These are phyloP conservation scores for Cyclotella atomus DNA, from an alignment of 108 stramenopile species.

Conservation along the genomic window DNA sequence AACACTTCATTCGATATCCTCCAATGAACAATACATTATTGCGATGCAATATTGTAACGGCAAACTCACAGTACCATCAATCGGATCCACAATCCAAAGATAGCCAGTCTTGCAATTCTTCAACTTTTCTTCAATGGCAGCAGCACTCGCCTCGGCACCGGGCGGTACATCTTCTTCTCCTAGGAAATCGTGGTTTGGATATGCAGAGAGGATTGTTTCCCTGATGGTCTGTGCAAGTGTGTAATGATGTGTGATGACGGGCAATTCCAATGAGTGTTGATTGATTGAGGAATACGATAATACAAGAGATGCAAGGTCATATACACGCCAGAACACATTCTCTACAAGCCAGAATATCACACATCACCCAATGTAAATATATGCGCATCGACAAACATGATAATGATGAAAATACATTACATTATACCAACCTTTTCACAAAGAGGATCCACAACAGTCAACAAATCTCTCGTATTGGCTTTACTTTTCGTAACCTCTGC, in stretches of 20 bases:
- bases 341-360: not conserved
- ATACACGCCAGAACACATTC: not conserved
- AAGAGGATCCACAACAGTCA: slow-evolving; percentile 89
- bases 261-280: no score
- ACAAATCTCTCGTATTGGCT: slow-evolving; percentile 83
- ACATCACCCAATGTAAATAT: not conserved
- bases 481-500: slow-evolving; percentile 77
- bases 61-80: slow-evolving; percentile 24
- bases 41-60: no score
- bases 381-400: not conserved
- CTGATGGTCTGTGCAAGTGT: slow-evolving; percentile 40
- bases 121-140: slow-evolving; percentile 64
- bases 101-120: slow-evolving; percentile 20
- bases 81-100: slow-evolving; percentile 85
- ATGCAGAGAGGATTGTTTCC: slow-evolving; percentile 56
- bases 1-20: no score
- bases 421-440: slow-evolving; percentile 66
- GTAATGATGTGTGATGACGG: no score
- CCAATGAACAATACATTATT: no score
- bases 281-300: not conserved
- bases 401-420: no score
- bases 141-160: slow-evolving; percentile 76
- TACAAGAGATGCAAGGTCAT: not conserved
- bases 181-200: slow-evolving; percentile 77
- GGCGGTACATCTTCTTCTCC: slow-evolving; percentile 91